Base-by-base conservation (phyloP, 768 basidiomycete species). In the Kwoniella bestiolae region DNA sequence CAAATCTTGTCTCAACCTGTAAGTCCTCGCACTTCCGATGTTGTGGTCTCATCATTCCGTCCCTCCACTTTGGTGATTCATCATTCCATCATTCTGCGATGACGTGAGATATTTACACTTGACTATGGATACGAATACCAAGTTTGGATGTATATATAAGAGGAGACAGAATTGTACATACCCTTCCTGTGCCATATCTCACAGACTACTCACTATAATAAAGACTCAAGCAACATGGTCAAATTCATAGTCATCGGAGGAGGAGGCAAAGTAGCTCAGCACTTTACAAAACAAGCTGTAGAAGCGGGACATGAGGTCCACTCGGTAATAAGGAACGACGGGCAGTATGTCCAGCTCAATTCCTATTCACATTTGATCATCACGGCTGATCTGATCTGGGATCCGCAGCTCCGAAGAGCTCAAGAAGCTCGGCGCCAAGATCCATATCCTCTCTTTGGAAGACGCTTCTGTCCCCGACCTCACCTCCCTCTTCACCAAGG, bases 391-490 rank as follows among this genome's bases (percentile, higher is more conserved):
- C 11, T 5, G 23, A 1, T 12, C 55, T 56, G 34, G n/a, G 18
- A n/a, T 41, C 16, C 34, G 9, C n/a, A 55, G 52, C 32, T 55
- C 52, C 2, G 45, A 79, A 3, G 87, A 86, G 38, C 85, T 89
- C 70, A 81, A 74, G 58, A 72, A 79, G 0, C 68, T 83, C 6
- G 80, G 77, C 9, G 71, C 76, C 0, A 83, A 76, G 4, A 87
- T 88, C 3, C 76, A 85, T 31, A 67, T 88, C 3, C 83, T 89
- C 35, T 87, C 87, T 1, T 82, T 89, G 26, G 88, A 89, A 69
- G 84, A 86, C 21, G 79, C 83, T 12, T 73, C 86, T 0, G 80
- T 83, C 0, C 66, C 78, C 0, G 83, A 85, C 1, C 85, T 89
- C 68, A 82, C 83, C 3, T 67, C 80, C 1, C 81, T 82, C 0